Evolutionary conservation across 176 grass and related monocot genomes (phyloP).

Genomic region (Alopecurus myosuroides): DNA sequence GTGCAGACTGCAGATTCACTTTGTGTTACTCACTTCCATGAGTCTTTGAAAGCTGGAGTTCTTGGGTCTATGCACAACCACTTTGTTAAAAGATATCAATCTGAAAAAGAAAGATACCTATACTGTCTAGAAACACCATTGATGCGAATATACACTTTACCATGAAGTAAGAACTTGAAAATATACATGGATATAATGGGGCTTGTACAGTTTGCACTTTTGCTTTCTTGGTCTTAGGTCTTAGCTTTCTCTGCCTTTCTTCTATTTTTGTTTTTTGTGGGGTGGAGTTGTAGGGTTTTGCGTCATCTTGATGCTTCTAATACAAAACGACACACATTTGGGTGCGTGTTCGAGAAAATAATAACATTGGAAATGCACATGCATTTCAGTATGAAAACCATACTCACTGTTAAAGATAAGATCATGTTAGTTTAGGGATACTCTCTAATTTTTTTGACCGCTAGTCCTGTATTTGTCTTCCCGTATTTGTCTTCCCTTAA

Average conservation of each 20-base stretch:
- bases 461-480: not conserved
- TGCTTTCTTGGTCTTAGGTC: not conserved
- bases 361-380: not conserved
- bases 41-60: not conserved
- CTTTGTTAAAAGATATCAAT: not conserved
- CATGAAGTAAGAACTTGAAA: not conserved
- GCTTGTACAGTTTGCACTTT: not conserved
- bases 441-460: not conserved
- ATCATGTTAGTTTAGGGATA: conserved; percentile 6
- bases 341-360: not conserved
- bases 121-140: conserved; percentile 4
- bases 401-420: conserved; percentile 6
- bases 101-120: not conserved
- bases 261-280: not conserved
- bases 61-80: not conserved
- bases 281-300: not conserved
- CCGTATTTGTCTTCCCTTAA: not conserved
- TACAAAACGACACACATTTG: not conserved
- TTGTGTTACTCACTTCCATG: not conserved
- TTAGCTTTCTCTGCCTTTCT: not conserved
- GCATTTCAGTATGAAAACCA: not conserved
- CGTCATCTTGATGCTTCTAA: not conserved
- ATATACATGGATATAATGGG: not conserved
- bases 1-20: not conserved
- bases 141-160: not conserved